Evolutionary conservation across 2,329 filamentous ascomycete species (phyloP), one percentile per base, ranked within the genome.

Genomic region (Aspergillus transmontanensis): DNA sequence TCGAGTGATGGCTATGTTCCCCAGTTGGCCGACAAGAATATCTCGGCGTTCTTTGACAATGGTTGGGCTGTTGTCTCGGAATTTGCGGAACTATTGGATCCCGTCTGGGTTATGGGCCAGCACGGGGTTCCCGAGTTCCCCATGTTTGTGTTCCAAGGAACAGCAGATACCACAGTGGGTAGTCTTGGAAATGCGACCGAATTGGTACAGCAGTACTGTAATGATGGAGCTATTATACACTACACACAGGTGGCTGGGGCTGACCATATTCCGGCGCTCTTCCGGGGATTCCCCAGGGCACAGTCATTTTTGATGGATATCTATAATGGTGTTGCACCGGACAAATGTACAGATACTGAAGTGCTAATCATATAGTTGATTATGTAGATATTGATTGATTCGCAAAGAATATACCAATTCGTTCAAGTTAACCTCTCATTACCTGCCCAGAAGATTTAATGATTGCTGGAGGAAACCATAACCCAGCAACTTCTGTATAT

Each of bases 101-200:
- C n/a, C 23, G 41, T 51, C n/a, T 45, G 11, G 14, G 23, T 39
- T 3, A 53, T 43, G 43, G 59, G 54, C 6, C 45, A 32, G 3
- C 54, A 43, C 51, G 59, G 59, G 2, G 30, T 51, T 19, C 59
- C 54, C 1, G 19, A 43, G 19, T 61, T 61, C 10, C 59, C 59
- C 2, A 11, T 61, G 16, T 61, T 50, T 16, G 19, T 57, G 34
- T 61, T 43, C 41, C 55, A 51, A 32, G 59, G 59, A 10, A 57
- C 59, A 2, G 45, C 14, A 2, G 54, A 57, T 34, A 45, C 51
- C 16, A 32, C 57, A 3, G 53, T 53, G 1, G 54, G 36, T 19
- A 7, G 16, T 10, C 36, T 61, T 26, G 59, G 55, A 19, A 41
- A 57, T 9, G 43, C 28, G 6, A 30, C 28, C 34, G 45, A 54